phyloP scores from a whole-genome alignment of 768 basidiomycete genomes.

The Cystobasidium ongulense region DNA sequence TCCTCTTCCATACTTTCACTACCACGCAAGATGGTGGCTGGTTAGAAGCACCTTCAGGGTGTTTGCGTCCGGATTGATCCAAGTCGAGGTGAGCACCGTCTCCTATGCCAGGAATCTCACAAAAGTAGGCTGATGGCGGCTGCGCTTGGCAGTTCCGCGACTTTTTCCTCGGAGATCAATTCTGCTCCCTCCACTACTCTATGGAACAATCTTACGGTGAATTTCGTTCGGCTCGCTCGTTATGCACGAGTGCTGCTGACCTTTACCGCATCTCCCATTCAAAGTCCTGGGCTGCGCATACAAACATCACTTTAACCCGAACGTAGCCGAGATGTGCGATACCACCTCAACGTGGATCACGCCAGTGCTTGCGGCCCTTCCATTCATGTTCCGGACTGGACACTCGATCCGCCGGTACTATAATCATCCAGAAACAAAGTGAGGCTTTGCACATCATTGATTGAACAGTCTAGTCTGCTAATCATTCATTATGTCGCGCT shows the following conservation, averaged over 20 bases:
- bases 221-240: not conserved
- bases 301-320: not conserved
- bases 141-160: constrained; percentile 13
- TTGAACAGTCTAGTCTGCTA: not conserved
- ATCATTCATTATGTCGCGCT: not conserved
- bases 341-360: constrained; percentile 7
- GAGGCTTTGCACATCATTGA: not conserved
- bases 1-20: constrained; percentile 3
- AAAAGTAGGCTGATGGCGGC: not conserved
- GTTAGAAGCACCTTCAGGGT: not conserved
- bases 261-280: too few species aligned
- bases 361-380: not conserved
- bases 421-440: not conserved
- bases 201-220: not conserved
- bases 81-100: constrained; percentile 10
- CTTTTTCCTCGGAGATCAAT: constrained; percentile 15
- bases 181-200: constrained; percentile 15
- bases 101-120: not conserved
- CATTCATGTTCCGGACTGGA: constrained; percentile 1
- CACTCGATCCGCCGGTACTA: constrained; percentile 13
- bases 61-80: not conserved
- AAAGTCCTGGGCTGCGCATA: constrained; percentile 9
- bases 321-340: not conserved
- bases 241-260: too few species aligned
- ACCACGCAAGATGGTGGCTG: constrained; percentile 26